Evolutionary conservation across 148 eudicot species (phyloP), one percentile per base, ranked within the genome.

Genomic region (Hydrangea macrophylla): DNA sequence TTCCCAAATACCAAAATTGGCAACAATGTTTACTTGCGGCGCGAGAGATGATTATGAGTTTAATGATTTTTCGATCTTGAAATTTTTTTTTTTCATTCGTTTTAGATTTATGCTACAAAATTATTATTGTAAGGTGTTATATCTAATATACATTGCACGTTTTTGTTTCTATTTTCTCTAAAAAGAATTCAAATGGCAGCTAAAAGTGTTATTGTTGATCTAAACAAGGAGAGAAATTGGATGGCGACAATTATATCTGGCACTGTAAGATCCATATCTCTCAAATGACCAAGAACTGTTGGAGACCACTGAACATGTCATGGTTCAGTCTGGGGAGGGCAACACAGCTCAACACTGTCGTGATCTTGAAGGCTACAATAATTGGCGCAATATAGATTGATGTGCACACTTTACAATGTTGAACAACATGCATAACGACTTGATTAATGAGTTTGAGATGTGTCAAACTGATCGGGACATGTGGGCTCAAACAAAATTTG

Each of bases 221-320:
- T 60, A 2, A 60, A 60, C 26, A 32, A 60, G 64, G 64, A 2
- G 23, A 60, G n/a, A 60, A 60, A 33, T 33, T 60, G 2, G 9
- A 18, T 32, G 64, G 44, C 6, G 44, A 18, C 23, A 60, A 60
- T 9, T 60, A 60, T 17, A n/a, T 32, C 35, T 60, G 64, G 25
- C 64, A 35, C 44, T 10, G 26, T 1, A 60, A 60, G 6, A 20
- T 60, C 26, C 5, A 40, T 40, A 40, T 40, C 45, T 40, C 11
- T 15, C 11, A 10, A 40, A 40, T 40, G 12, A 40, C 1, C 45
- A 40, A 9, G 45, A 40, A 9, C 12, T 35, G 8, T 35, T 35
- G 8, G 39, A 8, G 39, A 35, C 8, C 8, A 4, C 8, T 35
- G 39, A 35, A 4, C 39, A 8, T 35, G 39, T 35, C 4, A 35